phyloP scores from a whole-genome alignment of 2,329 filamentous ascomycete genomes.

The Anthostomella pinea region DNA sequence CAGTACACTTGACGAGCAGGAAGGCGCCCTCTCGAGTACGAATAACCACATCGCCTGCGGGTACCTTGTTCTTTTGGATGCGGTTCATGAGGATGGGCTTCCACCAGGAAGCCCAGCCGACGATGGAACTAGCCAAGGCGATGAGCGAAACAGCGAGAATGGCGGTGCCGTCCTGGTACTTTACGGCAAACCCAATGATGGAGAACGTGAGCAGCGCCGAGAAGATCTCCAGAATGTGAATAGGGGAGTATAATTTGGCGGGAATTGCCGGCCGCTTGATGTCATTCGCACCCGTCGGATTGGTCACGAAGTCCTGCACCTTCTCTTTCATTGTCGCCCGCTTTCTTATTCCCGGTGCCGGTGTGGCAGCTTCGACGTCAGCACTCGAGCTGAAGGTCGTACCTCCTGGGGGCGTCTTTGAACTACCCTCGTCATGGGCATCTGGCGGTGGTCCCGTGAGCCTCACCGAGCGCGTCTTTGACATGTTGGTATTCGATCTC shows the following conservation, averaged over 20 bases:
- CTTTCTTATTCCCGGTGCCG: constrained; percentile 25
- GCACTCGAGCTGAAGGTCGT: constrained; percentile 14
- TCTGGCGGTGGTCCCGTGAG: constrained; percentile 16
- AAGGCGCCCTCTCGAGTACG: constrained; percentile 60
- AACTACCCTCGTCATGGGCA: constrained; percentile 9
- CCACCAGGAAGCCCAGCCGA: constrained; percentile 59
- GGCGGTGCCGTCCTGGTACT: constrained; percentile 49
- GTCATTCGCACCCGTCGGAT: constrained; percentile 39
- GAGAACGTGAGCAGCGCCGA: constrained; percentile 48
- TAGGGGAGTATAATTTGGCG: constrained; percentile 46
- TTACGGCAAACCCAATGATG: constrained; percentile 43
- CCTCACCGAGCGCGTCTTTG: constrained; percentile 4
- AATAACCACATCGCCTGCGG: constrained; percentile 58
- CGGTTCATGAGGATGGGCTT: constrained; percentile 52
- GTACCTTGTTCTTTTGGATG: constrained; percentile 46
- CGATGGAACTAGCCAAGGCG: constrained; percentile 50
- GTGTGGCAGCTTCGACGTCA: constrained; percentile 25
- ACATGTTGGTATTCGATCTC: constrained; percentile 13
- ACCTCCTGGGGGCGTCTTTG: constrained; percentile 7
- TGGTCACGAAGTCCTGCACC: constrained; percentile 42
- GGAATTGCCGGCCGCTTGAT: constrained; percentile 46
- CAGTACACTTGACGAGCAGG: constrained; percentile 54
- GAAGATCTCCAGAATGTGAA: constrained; percentile 51
- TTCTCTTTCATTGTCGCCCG: constrained; percentile 39
- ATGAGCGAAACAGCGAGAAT: constrained; percentile 51